These are phyloP conservation scores for Hibiscus trionum DNA, from an alignment of 345 rosid species.

Conservation along the genomic window DNA sequence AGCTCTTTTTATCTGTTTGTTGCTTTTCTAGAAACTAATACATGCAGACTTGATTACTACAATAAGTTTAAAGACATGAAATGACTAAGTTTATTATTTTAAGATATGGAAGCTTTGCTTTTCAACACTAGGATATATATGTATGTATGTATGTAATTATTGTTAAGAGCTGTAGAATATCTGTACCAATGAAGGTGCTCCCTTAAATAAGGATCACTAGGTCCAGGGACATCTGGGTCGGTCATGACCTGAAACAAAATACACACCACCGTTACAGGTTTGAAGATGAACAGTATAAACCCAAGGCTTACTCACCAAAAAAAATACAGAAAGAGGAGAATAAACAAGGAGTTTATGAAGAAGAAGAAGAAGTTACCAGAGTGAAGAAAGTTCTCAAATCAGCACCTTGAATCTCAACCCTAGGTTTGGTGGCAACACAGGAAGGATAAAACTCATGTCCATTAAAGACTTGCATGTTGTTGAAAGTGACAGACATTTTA, in stretches of 20 bases:
- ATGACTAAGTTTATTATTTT: not conserved
- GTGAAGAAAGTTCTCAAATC: conserved; percentile 60
- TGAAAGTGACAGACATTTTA: conserved; percentile 24
- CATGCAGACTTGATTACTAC: not conserved
- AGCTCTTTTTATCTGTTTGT: not conserved
- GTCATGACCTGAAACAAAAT: conserved; percentile 42
- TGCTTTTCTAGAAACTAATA: not conserved
- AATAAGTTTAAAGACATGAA: not conserved
- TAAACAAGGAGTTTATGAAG: not conserved
- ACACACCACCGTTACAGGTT: not conserved
- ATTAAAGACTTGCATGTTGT: conserved; percentile 24
- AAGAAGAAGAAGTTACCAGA: conserved; percentile 30
- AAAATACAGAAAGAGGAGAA: not conserved
- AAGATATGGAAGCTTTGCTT: not conserved
- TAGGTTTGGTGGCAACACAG: conserved; percentile 22
- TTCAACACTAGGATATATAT: not conserved
- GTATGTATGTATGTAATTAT: too few species aligned
- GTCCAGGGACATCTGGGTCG: conserved; percentile 72
- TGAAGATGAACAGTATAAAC: not conserved
- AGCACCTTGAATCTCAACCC: conserved; percentile 31
- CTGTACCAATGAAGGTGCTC: conserved; percentile 63
- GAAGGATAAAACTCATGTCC: conserved; percentile 36
- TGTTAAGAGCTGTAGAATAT: not conserved
- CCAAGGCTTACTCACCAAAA: not conserved
- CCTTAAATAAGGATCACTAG: conserved; percentile 56